These are phyloP conservation scores for Royoungia palumana DNA, from an alignment of 768 basidiomycete genomes.

Conservation along the genomic window DNA sequence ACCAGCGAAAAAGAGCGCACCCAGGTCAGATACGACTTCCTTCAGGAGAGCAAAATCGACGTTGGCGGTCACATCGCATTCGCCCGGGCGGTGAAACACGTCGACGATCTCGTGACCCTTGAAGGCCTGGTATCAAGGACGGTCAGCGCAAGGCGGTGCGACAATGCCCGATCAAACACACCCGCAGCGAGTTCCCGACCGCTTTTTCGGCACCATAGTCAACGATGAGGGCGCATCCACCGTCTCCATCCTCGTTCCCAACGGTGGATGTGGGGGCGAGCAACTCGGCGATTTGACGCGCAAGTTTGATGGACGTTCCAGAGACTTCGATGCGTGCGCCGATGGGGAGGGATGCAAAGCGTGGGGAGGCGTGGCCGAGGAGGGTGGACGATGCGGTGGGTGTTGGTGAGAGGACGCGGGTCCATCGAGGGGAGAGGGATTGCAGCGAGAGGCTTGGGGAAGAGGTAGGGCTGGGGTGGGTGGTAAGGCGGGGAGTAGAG, in stretches of 20 bases:
- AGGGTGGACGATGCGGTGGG: slow-evolving; percentile 54
- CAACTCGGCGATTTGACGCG: slow-evolving; percentile 64
- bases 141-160: not conserved
- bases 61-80: slow-evolving; percentile 92
- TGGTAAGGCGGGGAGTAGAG: not conserved
- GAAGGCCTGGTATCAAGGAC: slow-evolving; percentile 65
- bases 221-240: slow-evolving; percentile 72
- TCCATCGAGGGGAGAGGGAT: slow-evolving; percentile 42
- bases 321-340: slow-evolving; percentile 83
- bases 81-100: slow-evolving; percentile 79
- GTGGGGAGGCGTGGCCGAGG: slow-evolving; percentile 60
- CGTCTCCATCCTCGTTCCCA: slow-evolving; percentile 2
- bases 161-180: slow-evolving; percentile 35
- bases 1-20: slow-evolving; percentile 36
- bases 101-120: slow-evolving; percentile 82
- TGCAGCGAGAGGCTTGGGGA: slow-evolving; percentile 3
- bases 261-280: slow-evolving; percentile 28
- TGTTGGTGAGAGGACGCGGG: slow-evolving; percentile 59
- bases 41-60: slow-evolving; percentile 90
- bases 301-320: slow-evolving; percentile 63
- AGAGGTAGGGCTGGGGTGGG: not conserved
- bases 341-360: slow-evolving; percentile 64
- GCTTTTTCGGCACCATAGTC: slow-evolving; percentile 83
- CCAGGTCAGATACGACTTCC: slow-evolving; percentile 67
- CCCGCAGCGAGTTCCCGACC: slow-evolving; percentile 76